Evolutionary conservation across 371 early-diverging fungal genomes (phyloP), one percentile per base, ranked within the genome.

Genomic region (Blakeslea trispora): DNA sequence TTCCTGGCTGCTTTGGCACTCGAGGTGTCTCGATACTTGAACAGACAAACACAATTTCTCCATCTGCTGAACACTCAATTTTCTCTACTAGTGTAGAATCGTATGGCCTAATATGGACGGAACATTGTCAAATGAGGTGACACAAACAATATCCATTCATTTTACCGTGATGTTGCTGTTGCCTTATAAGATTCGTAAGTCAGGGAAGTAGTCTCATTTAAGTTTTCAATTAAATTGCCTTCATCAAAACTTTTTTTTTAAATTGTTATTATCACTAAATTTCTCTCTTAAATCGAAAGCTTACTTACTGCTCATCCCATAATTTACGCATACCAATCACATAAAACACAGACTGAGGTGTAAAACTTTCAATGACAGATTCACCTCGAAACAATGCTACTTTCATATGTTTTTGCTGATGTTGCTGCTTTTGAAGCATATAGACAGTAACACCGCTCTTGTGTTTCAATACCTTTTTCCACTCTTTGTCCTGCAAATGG

Each of bases 401-500:
- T 51, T 84, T 84, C 13, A 28, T 7, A 28, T 81, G 80, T 4
- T 50, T 59, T 65, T 53, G 49, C 41, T 21, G 66, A 58, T 32
- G 37, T 10, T 68, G 55, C 39, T 55, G 34, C 6, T 48, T 50
- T 21, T 64, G 69, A 42, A 69, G 53, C 69, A 82, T 81, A 45
- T 80, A 82, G 8, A 87, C 85, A 2, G 82, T 73, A 18, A 82
- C 81, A 7, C 84, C 85, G 23, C 81, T 84, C 47, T 84, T 84
- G 64, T 86, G 85, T n/a, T 81, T 83, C 37, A 84, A 55, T 7
- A 82, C 82, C 57, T 84, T 83, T 63, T 88, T 85, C 89, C 89
- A 88, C 5, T 71, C 72, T 19, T 59, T 64, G 31, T 69, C 69
- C 8, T 57, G 53, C 17, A 64, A 49, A 14, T 71, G 42, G 1